These are phyloP conservation scores for Coniochaeta sp. DNA, from an alignment of 2,329 filamentous ascomycete species.

Conservation along the genomic window DNA sequence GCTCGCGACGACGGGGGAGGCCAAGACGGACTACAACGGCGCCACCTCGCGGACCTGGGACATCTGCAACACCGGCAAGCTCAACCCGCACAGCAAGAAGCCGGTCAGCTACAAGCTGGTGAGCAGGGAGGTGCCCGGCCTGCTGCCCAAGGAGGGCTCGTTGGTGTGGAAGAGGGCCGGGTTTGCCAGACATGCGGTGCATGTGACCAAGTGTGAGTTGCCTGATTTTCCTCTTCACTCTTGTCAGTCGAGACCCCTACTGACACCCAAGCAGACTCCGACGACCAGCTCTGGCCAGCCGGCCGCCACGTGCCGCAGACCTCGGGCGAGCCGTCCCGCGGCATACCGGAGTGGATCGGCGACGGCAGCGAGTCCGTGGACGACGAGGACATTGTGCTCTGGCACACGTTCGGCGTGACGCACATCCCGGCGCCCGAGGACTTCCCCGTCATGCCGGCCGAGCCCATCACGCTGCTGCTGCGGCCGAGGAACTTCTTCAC, in stretches of 20 bases:
- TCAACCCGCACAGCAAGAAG: conserved; percentile 83
- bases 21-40: conserved; percentile 74
- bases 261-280: conserved; percentile 47
- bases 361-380: conserved; percentile 62
- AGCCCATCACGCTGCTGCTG: conserved; percentile 75
- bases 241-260: background rate
- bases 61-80: conserved; percentile 72
- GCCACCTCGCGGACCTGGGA: conserved; percentile 80
- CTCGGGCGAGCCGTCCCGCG: conserved; percentile 66
- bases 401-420: conserved; percentile 88
- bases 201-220: conserved; percentile 83
- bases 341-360: conserved; percentile 70
- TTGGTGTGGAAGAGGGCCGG: conserved; percentile 86
- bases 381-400: conserved; percentile 81
- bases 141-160: conserved; percentile 74
- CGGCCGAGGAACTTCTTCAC: conserved; percentile 77
- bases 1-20: conserved; percentile 60
- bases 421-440: conserved; percentile 88
- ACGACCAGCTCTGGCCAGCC: conserved; percentile 77
- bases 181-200: conserved; percentile 79
- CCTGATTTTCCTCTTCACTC: background rate
- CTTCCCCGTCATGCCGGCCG: conserved; percentile 85
- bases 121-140: conserved; percentile 69
- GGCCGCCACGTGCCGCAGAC: conserved; percentile 85
- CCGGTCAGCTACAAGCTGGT: conserved; percentile 84